Conservation (phyloP, 2,329 filamentous ascomycete genomes). For the Fusarium musae region DNA sequence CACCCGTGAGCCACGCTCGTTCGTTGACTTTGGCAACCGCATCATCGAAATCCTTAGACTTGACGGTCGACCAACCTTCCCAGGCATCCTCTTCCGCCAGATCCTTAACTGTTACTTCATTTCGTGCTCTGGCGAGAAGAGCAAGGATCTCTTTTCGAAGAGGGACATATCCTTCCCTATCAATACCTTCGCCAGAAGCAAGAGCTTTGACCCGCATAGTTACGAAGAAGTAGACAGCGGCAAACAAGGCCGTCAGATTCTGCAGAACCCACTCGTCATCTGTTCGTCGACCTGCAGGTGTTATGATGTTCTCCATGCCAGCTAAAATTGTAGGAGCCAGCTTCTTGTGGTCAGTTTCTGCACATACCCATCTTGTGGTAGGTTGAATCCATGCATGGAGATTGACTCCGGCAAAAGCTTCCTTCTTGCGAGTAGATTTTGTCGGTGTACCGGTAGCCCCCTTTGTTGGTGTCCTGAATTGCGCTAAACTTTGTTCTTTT, state of each 20-base stretch:
- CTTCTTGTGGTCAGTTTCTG: slow-evolving; percentile 66
- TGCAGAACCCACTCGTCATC: slow-evolving; percentile 61
- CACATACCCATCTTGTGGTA: slow-evolving; percentile 71
- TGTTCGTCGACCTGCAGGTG: slow-evolving; percentile 55
- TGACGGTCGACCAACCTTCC: slow-evolving; percentile 63
- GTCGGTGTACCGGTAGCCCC: slow-evolving; percentile 51
- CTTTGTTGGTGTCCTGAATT: slow-evolving; percentile 53
- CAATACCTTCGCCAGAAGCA: slow-evolving; percentile 52
- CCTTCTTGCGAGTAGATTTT: slow-evolving; percentile 54
- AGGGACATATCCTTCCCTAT: slow-evolving; percentile 58
- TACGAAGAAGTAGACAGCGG: slow-evolving; percentile 70
- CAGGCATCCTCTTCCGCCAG: slow-evolving; percentile 61
- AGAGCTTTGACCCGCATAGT: slow-evolving; percentile 60
- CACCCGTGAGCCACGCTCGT: slow-evolving; percentile 66
- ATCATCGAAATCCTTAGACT: slow-evolving; percentile 66
- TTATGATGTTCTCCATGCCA: slow-evolving; percentile 70
- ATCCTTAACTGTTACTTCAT: slow-evolving; percentile 52
- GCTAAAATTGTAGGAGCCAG: slow-evolving; percentile 80
- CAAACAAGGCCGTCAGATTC: slow-evolving; percentile 66
- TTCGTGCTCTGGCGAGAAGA: slow-evolving; percentile 54
- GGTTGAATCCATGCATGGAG: slow-evolving; percentile 76
- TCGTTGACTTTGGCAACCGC: slow-evolving; percentile 70
- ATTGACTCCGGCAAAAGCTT: slow-evolving; percentile 46
- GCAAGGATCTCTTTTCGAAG: slow-evolving; percentile 59
- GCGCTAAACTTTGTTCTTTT: slow-evolving; percentile 57